These are phyloP conservation scores for Backusella westeae DNA, from an alignment of 192 early-diverging fungal genomes.

Conservation along the genomic window DNA sequence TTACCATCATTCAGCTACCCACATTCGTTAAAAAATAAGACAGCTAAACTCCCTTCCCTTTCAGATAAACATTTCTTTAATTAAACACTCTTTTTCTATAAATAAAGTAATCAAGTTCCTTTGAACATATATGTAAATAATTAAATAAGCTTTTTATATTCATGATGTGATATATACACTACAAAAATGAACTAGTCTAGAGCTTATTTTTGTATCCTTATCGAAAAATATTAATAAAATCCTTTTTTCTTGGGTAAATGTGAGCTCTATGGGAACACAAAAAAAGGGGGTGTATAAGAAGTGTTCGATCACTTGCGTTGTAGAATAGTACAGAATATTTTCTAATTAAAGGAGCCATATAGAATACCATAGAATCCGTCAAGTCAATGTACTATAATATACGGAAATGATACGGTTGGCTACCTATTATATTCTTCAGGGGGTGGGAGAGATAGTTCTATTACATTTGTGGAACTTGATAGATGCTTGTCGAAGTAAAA, in stretches of 20 bases:
- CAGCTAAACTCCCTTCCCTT: neutral
- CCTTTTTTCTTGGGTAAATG: neutral
- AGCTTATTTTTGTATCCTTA: neutral
- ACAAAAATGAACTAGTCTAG: neutral
- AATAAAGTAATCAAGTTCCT: neutral
- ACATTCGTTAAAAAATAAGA: neutral
- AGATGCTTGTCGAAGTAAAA: neutral
- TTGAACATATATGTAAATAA: neutral
- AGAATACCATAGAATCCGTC: neutral
- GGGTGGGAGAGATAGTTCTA: neutral
- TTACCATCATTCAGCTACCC: neutral
- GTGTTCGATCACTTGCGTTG: neutral
- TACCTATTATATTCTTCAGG: neutral
- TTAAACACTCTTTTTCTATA: neutral
- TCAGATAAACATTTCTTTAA: neutral
- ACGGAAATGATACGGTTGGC: neutral
- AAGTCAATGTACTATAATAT: neutral
- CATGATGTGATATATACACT: neutral
- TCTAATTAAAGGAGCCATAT: neutral
- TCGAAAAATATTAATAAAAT: neutral
- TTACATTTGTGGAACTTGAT: neutral
- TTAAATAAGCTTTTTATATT: neutral
- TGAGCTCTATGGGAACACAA: neutral
- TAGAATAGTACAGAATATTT: neutral
- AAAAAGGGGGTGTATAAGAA: neutral